phyloP scores from a whole-genome alignment of 768 basidiomycete genomes.

The Russula compacta region DNA sequence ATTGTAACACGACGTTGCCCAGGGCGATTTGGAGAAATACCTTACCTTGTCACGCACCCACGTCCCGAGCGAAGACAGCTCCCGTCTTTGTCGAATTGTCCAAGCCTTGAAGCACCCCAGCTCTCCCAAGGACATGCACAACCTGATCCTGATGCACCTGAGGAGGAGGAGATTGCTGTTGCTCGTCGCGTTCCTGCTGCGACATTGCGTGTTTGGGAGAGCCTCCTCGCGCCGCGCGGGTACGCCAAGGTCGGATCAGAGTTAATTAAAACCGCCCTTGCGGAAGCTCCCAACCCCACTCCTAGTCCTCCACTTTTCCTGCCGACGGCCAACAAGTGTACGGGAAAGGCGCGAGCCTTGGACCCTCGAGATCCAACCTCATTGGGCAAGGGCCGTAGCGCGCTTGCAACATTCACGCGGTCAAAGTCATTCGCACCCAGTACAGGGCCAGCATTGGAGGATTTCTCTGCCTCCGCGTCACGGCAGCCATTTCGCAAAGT shows the following conservation, averaged over 20 bases:
- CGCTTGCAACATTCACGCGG: slow-evolving; percentile 54
- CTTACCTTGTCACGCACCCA: slow-evolving; percentile 15
- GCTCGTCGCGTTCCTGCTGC: slow-evolving; percentile 51
- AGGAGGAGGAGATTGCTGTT: slow-evolving; percentile 50
- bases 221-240: slow-evolving; percentile 57
- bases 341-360: slow-evolving; percentile 3
- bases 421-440: slow-evolving; percentile 54
- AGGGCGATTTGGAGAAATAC: slow-evolving; percentile 18
- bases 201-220: slow-evolving; percentile 62
- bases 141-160: slow-evolving; percentile 11
- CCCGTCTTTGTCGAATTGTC: not conserved
- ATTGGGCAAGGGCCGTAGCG: slow-evolving; percentile 21
- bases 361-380: slow-evolving; percentile 1
- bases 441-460: slow-evolving; percentile 14
- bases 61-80: slow-evolving; percentile 14
- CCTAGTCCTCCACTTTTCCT: not conserved
- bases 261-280: slow-evolving; percentile 35
- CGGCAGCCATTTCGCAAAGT: slow-evolving; percentile 40
- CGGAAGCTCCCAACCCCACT: not conserved
- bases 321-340: not conserved
- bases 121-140: not conserved
- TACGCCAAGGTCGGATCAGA: slow-evolving; percentile 51
- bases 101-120: not conserved
- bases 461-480: slow-evolving; percentile 20
- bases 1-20: not conserved